Evolutionary conservation across 345 rosid genomes (phyloP), one percentile per base, ranked within the genome.

Genomic region (Populus ilicifolia): DNA sequence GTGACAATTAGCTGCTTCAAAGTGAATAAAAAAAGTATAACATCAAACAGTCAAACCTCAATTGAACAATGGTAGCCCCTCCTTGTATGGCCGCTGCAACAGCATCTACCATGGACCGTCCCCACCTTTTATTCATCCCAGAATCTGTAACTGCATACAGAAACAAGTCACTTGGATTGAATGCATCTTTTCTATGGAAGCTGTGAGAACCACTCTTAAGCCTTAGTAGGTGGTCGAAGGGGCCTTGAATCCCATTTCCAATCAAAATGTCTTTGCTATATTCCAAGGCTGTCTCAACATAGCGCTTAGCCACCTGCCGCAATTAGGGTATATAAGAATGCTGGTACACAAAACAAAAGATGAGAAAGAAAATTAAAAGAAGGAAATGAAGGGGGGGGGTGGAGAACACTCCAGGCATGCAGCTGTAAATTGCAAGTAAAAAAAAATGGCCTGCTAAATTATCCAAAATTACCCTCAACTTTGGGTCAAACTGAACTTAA

Each of bases 141-240:
- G 96, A 86, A 86, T 96, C 97, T 0, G 98, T 93, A 62, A 93
- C 97, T 76, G 98, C 97, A 74, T 93, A 93, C 54, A 96, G 85
- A 82, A 96, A 89, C 69, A 96, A 80, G 82, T 86, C 83, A 69
- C 81, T 86, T n/a, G 96, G 93, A 83, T 86, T 83, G 71, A 93
- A 91, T 36, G 69, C 73, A 54, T 64, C 79, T 66, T 48, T 82
- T 79, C 80, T 87, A 21, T 18, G 6, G 80, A 64, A 78, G 68
- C 63, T 81, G 76, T 74, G 78, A n/a, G 80, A 75, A 75, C 78
- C 71, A 74, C 41, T 84, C 82, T 88, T 91, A 67, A 96, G 91
- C 84, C 75, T 73, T 48, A 93, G 84, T 39, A 87, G 87, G 79
- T 96, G 99, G 84, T 96, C 98, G 75, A 96, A 90, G 20, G 98